phyloP scores from a whole-genome alignment of 2,329 filamentous ascomycete genomes.

The Teratosphaeria pseudoeucalypti region DNA sequence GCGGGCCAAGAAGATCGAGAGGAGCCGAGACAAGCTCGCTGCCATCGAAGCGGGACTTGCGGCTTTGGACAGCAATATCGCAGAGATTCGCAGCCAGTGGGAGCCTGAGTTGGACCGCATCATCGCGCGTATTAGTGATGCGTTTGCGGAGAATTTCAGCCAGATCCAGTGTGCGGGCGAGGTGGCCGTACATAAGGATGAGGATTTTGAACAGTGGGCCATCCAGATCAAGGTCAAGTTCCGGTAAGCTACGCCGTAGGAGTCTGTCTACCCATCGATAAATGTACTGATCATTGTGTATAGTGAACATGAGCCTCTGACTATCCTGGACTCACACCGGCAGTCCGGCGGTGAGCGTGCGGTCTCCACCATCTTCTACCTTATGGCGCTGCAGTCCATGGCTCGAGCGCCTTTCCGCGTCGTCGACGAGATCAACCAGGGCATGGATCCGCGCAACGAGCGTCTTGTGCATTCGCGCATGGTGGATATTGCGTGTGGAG shows the following conservation, averaged over 20 bases:
- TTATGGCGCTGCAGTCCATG: constrained; percentile 92
- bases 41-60: constrained; percentile 30
- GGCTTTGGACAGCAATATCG: constrained; percentile 48
- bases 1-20: constrained; percentile 59
- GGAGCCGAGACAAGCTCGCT: constrained; percentile 43
- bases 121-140: constrained; percentile 71
- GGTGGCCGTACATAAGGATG: constrained; percentile 73
- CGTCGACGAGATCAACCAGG: constrained; percentile 98
- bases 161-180: constrained; percentile 91
- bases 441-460: constrained; percentile 98
- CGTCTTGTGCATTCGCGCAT: constrained; percentile 96
- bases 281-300: constrained; percentile 8
- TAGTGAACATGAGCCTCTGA: constrained; percentile 70
- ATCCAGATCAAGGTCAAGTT: constrained; percentile 94
- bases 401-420: constrained; percentile 93
- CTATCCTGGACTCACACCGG: constrained; percentile 78
- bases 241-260: constrained; percentile 46
- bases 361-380: constrained; percentile 96
- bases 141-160: constrained; percentile 86
- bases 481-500: constrained; percentile 90
- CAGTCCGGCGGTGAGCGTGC: constrained; percentile 94
- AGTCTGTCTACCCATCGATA: neutral
- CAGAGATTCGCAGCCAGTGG: constrained; percentile 60
- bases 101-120: constrained; percentile 74
- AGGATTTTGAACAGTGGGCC: constrained; percentile 85